Conservation (phyloP, 495 filamentous ascomycete species). For the Bryoglossum gracile region DNA sequence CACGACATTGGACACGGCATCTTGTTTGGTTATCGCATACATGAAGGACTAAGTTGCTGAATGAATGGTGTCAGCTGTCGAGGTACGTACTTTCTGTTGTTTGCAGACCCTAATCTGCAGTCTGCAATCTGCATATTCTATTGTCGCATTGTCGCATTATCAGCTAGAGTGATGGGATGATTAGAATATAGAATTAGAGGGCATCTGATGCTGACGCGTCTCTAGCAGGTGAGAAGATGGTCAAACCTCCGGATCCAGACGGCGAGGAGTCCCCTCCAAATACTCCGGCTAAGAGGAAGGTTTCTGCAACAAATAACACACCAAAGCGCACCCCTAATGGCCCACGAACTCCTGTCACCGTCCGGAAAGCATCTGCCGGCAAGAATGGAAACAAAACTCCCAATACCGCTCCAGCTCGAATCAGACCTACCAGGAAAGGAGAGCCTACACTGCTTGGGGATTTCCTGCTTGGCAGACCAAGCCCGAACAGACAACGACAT, state of each 20-base stretch:
- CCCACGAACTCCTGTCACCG: not conserved
- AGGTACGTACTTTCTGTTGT: too few species aligned
- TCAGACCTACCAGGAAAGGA: slow-evolving; percentile 21
- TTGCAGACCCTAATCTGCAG: too few species aligned
- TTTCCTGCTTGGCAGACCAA: slow-evolving; percentile 47
- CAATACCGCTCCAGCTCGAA: slow-evolving; percentile 35
- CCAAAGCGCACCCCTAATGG: not conserved
- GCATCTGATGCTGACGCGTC: not conserved
- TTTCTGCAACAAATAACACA: not conserved
- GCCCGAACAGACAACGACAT: slow-evolving; percentile 34
- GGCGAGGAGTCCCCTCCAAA: not conserved
- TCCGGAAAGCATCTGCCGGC: not conserved
- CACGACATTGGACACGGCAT: too few species aligned
- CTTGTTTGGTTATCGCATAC: too few species aligned
- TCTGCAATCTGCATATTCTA: too few species aligned
- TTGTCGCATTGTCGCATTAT: too few species aligned
- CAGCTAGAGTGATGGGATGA: too few species aligned
- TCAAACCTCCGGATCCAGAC: slow-evolving; percentile 3
- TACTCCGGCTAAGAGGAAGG: slow-evolving; percentile 7
- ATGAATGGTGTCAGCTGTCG: too few species aligned
- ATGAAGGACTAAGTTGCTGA: too few species aligned
- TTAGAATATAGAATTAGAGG: too few species aligned
- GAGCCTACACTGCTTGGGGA: slow-evolving; percentile 42
- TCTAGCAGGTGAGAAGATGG: not conserved
- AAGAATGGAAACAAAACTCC: slow-evolving; percentile 3